A percentile compares a stretch with the other conserved stretches of the same genome.
Conservation (phyloP, 768 basidiomycete species). For the Solioccasus polychromus region DNA sequence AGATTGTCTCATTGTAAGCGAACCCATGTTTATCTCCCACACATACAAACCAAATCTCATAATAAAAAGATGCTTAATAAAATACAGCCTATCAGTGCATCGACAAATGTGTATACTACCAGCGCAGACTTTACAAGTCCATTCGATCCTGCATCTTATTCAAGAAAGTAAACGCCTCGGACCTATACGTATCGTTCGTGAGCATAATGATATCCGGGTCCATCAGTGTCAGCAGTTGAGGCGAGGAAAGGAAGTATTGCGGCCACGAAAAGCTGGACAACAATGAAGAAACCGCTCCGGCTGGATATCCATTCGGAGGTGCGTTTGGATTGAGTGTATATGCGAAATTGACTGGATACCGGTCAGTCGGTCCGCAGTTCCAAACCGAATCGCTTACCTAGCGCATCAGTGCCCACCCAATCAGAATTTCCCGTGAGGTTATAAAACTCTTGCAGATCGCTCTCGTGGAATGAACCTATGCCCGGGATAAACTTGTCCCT, state of each 20-base stretch:
- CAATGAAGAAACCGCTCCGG: slow-evolving; percentile 5
- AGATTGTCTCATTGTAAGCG: too few species aligned
- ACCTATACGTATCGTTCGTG: slow-evolving; percentile 7
- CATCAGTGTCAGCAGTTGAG: slow-evolving; percentile 7
- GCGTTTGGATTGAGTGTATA: slow-evolving; percentile 10
- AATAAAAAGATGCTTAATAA: too few species aligned
- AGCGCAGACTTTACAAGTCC: slow-evolving; percentile 9
- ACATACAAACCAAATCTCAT: too few species aligned
- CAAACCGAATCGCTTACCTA: slow-evolving; percentile 1
- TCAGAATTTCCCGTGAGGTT: slow-evolving; percentile 6
- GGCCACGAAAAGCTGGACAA: slow-evolving; percentile 7
- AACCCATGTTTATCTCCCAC: too few species aligned
- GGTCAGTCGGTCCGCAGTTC: background rate
- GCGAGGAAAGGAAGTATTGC: background rate
- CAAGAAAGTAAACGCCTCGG: slow-evolving; percentile 3
- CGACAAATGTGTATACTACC: too few species aligned
- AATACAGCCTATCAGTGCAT: too few species aligned
- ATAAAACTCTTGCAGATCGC: slow-evolving; percentile 16
- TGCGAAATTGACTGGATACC: slow-evolving; percentile 14
- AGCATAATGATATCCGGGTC: slow-evolving; percentile 11
- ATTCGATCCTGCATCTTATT: slow-evolving; percentile 7
- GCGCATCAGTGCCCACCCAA: slow-evolving; percentile 13
- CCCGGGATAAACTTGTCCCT: slow-evolving; percentile 11
- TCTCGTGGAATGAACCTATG: slow-evolving; percentile 18
- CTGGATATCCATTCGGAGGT: slow-evolving; percentile 7